phyloP scores from a whole-genome alignment of 148 eudicot genomes.

The Fagopyrum tataricum region DNA sequence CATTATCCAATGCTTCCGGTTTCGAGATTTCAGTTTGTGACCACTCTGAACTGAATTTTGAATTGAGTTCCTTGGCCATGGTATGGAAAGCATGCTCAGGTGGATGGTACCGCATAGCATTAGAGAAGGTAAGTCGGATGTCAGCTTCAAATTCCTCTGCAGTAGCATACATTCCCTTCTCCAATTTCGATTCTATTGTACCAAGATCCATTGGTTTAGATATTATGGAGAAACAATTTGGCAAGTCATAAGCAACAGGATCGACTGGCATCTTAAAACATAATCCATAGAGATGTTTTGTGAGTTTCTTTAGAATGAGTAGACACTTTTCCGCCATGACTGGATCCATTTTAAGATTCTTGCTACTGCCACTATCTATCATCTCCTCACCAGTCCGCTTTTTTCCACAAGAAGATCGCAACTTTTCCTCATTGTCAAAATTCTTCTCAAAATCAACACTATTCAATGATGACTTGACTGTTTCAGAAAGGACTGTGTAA shows the following conservation, averaged over 20 bases:
- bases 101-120: conserved; percentile 12
- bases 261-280: background rate
- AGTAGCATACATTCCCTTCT: background rate
- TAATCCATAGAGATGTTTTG: background rate
- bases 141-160: background rate
- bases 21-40: no score
- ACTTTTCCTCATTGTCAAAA: no score
- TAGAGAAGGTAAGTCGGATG: conserved; percentile 11
- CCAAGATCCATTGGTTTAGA: conserved; percentile 13
- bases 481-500: no score
- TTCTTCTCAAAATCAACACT: no score
- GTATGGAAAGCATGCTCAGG: background rate
- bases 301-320: background rate
- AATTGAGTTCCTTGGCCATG: conserved; percentile 4
- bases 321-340: background rate
- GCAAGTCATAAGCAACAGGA: conserved; percentile 7
- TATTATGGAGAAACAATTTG: conserved; percentile 8
- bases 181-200: background rate
- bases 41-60: conserved; percentile 4
- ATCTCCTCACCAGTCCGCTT: no score
- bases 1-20: no score
- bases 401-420: no score
- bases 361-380: background rate
- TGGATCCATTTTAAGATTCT: background rate
- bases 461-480: no score